A percentile compares a stretch with the other conserved stretches of the same genome.
phyloP scores from a whole-genome alignment of 1,139 yeast species.

The Lodderomyces orthopsilosis region DNA sequence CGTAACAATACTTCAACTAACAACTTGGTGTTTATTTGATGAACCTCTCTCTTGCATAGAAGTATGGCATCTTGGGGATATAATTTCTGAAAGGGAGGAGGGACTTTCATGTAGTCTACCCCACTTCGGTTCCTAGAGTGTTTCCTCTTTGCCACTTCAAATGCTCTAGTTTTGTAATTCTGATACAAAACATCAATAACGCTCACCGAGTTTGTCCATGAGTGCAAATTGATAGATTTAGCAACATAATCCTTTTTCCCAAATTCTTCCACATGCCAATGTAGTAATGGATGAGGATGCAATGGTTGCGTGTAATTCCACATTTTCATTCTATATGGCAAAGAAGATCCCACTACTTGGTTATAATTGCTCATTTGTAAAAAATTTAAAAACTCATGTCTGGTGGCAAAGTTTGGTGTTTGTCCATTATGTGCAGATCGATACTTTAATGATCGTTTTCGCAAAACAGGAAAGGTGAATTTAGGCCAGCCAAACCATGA shows the following conservation, averaged over 20 bases:
- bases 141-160: constrained; percentile 13
- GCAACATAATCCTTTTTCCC: neutral
- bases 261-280: constrained; percentile 4
- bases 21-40: constrained; percentile 29
- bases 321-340: constrained; percentile 30
- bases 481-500: constrained; percentile 9
- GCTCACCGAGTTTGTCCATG: constrained; percentile 7
- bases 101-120: constrained; percentile 15
- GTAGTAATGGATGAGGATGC: constrained; percentile 21
- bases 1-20: constrained; percentile 38
- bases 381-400: constrained; percentile 27
- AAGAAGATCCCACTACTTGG: constrained; percentile 23
- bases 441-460: constrained; percentile 35
- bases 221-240: constrained; percentile 4
- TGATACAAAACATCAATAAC: constrained; percentile 21
- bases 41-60: constrained; percentile 24
- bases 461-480: constrained; percentile 35
- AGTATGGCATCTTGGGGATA: constrained; percentile 31
- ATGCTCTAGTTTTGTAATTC: constrained; percentile 29
- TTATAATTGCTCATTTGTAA: constrained; percentile 24
- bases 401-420: constrained; percentile 25
- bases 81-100: constrained; percentile 27
- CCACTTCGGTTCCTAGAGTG: constrained; percentile 12
- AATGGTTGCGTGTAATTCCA: constrained; percentile 22
- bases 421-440: constrained; percentile 15